A percentile compares a stretch with the other conserved stretches of the same genome.
Conservation (phyloP, 1,284 basidiomycete species). For the Binderoboletus segoi region DNA sequence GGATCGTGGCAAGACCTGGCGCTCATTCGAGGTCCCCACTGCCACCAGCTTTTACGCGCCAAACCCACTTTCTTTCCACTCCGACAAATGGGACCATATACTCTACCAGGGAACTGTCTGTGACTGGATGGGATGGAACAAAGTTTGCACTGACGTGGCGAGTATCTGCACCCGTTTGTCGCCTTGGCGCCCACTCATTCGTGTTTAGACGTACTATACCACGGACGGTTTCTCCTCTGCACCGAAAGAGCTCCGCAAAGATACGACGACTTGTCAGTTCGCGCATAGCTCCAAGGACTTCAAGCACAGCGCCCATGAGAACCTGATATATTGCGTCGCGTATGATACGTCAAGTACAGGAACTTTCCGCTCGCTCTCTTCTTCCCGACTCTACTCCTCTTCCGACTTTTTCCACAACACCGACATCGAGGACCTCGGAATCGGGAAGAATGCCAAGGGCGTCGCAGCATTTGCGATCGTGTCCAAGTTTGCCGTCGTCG, state of each 20-base stretch:
- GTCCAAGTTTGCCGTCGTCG: conserved; percentile 88
- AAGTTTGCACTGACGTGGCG: conserved; percentile 78
- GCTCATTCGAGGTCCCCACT: conserved; percentile 70
- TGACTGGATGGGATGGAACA: conserved; percentile 58
- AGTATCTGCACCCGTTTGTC: conserved; percentile 20
- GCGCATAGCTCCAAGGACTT: conserved; percentile 83
- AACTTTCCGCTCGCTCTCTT: conserved; percentile 56
- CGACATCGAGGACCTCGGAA: conserved; percentile 80
- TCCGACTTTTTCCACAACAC: conserved; percentile 77
- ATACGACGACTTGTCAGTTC: conserved; percentile 81
- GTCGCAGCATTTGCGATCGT: conserved; percentile 90
- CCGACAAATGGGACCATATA: conserved; percentile 75
- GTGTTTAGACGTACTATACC: conserved; percentile 76
- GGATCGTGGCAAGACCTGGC: conserved; percentile 86
- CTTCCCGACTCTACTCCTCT: conserved; percentile 78
- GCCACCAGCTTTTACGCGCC: conserved; percentile 56
- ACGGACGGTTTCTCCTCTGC: conserved; percentile 74
- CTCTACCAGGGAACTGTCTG: conserved; percentile 85
- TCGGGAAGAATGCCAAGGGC: conserved; percentile 80
- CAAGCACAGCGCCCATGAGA: conserved; percentile 68
- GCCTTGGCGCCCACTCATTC: conserved; percentile 2
- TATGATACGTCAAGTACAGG: conserved; percentile 63
- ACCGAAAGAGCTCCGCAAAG: conserved; percentile 60
- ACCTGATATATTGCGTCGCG: conserved; percentile 86
- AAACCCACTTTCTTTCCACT: conserved; percentile 83